Evolutionary conservation across 192 early-diverging fungal genomes (phyloP), one percentile per base, ranked within the genome.

Genomic region (Phycomyces blakesleeanus): DNA sequence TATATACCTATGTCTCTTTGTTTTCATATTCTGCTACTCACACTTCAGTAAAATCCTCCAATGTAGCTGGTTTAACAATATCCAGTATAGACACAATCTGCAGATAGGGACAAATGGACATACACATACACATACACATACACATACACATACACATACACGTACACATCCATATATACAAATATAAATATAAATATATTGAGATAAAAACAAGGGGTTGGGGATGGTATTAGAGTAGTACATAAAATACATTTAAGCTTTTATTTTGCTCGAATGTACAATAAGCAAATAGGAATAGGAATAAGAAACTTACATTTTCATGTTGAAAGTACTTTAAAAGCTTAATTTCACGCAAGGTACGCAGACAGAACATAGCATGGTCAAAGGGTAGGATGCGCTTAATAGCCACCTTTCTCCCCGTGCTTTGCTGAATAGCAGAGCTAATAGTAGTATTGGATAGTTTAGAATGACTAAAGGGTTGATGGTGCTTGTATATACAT

Each of bases 61-160:
- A 62, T 41, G 64, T 79, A 63, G 89, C 86, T 21, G 94, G 90
- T 40, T 91, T 87, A 63, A 96, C 91, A 63, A 95, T 93, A 68
- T 96, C 96, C 44, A 98, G 75, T 61, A 95, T 89, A 42, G 87
- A 86, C 34, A 95, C 93, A 63, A 98, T 90, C 94, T 96, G 78
- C 39, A 64, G 5, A 51, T 49, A 29, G 3, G 18, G 3, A 54
- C 15, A 55, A 16, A 15, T n/a, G n/a, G n/a, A n/a, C n/a, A n/a
- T n/a, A n/a, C n/a, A n/a, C n/a, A n/a, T n/a, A n/a, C n/a, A n/a
- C n/a, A n/a, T n/a, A n/a, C n/a, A n/a, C n/a, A n/a, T n/a, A n/a
- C n/a, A n/a, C n/a, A n/a, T n/a, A n/a, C n/a, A n/a, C n/a, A n/a
- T n/a, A n/a, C n/a, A n/a, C n/a, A n/a, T n/a, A n/a, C n/a, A n/a